A percentile compares a stretch with the other conserved stretches of the same genome.
Evolutionary conservation across 2,329 filamentous ascomycete genomes (phyloP).

Genomic region (Reticulascus tulasneorum): DNA sequence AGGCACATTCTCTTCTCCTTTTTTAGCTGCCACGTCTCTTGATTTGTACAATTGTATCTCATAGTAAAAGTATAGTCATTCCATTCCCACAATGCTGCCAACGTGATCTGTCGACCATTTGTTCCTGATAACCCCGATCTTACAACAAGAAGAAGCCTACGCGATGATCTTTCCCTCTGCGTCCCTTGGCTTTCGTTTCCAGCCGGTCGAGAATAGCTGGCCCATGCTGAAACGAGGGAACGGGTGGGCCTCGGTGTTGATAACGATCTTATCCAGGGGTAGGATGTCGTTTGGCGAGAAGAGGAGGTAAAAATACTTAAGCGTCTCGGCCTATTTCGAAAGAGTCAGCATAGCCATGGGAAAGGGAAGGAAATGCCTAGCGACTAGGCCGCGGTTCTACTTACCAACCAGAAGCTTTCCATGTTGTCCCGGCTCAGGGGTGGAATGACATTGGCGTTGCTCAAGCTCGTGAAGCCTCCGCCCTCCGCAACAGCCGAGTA

Average conservation of each 20-base stretch:
- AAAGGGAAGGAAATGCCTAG: not conserved
- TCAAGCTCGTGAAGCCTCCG: conserved; percentile 77
- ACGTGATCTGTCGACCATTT: no score
- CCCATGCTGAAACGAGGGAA: conserved; percentile 83
- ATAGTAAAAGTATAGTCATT: no score
- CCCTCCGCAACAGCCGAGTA: conserved; percentile 75
- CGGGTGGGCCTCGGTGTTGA: conserved; percentile 94
- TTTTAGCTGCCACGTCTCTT: no score
- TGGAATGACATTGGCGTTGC: conserved; percentile 69
- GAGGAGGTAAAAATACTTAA: conserved; percentile 96
- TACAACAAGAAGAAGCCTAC: conserved; percentile 5
- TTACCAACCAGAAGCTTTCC: conserved; percentile 97
- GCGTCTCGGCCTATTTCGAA: conserved; percentile 72
- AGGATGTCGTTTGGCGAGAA: conserved; percentile 82
- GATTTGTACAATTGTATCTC: no score
- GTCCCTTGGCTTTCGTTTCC: conserved; percentile 66
- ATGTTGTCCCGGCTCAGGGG: conserved; percentile 78
- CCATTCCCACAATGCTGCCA: no score
- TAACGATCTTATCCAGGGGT: conserved; percentile 79
- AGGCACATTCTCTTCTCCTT: no score
- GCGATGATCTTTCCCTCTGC: conserved; percentile 34
- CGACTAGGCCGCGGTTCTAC: conserved; percentile 32
- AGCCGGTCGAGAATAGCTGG: conserved; percentile 73
- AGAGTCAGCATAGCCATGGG: not conserved
- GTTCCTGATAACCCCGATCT: no score